phyloP scores from a whole-genome alignment of 1,139 yeast genomes.

The Geotrichum klebahnii region DNA sequence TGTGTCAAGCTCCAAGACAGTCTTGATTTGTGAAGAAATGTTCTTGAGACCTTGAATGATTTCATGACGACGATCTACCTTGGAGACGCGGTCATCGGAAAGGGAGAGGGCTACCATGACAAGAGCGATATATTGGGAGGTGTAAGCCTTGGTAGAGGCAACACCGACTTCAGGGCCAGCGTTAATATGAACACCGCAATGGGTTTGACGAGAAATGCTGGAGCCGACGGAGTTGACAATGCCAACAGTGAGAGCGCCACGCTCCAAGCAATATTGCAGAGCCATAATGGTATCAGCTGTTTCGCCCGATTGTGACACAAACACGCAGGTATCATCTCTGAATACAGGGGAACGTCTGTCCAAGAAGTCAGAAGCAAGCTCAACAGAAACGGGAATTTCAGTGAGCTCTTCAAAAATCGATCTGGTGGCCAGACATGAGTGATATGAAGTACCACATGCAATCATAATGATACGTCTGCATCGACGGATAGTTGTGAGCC shows the following conservation, averaged over 20 bases:
- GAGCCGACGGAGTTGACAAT: constrained; percentile 95
- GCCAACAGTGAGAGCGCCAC: constrained; percentile 97
- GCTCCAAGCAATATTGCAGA: constrained; percentile 89
- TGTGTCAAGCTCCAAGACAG: constrained; percentile 64
- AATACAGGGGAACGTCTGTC: constrained; percentile 94
- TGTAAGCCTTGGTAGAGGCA: constrained; percentile 98
- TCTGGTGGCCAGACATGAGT: constrained; percentile 95
- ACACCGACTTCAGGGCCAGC: constrained; percentile 99
- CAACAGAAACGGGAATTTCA: constrained; percentile 93
- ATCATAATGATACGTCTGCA: constrained; percentile 96
- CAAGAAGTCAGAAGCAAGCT: constrained; percentile 93
- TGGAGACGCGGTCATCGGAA: constrained; percentile 84
- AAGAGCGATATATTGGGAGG: constrained; percentile 96
- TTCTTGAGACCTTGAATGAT: constrained; percentile 81
- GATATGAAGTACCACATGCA: constrained; percentile 99
- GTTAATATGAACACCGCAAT: constrained; percentile 98
- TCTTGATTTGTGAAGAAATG: constrained; percentile 81
- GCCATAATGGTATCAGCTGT: constrained; percentile 97
- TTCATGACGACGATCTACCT: constrained; percentile 68
- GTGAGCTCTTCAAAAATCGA: constrained; percentile 94
- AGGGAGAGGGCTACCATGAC: constrained; percentile 94
- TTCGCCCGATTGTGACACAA: constrained; percentile 98
- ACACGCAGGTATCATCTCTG: constrained; percentile 95
- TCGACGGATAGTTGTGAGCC: constrained; percentile 84
- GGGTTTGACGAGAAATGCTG: constrained; percentile 89